These are phyloP conservation scores for Mollisia scopiformis DNA, from an alignment of 2,329 filamentous ascomycete species.

Conservation along the genomic window DNA sequence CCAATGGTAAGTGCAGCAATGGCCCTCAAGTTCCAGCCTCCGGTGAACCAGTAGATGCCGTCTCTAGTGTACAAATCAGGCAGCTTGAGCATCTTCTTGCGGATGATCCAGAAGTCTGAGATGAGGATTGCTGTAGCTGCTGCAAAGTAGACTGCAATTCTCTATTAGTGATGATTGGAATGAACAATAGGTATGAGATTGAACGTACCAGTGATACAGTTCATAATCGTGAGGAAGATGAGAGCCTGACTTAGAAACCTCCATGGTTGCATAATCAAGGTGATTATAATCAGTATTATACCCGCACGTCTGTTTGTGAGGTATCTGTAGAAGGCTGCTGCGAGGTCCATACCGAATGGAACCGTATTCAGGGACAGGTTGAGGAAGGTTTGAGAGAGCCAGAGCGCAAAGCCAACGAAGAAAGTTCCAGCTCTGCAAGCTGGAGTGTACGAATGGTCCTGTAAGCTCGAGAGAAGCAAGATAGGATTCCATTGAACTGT, in stretches of 20 bases:
- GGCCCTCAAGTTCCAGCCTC: conserved; percentile 16
- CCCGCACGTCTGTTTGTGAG: conserved; percentile 28
- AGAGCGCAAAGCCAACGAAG: conserved; percentile 9
- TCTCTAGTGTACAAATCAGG: conserved; percentile 14
- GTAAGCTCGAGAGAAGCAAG: conserved; percentile 5
- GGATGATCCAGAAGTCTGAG: conserved; percentile 17
- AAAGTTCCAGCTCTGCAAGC: conserved; percentile 13
- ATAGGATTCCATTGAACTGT: conserved; percentile 13
- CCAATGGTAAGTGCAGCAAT: no score
- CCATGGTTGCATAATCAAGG: conserved; percentile 11
- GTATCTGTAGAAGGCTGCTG: conserved; percentile 6
- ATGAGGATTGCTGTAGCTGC: conserved; percentile 15
- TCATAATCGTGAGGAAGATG: conserved; percentile 18
- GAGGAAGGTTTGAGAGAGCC: conserved; percentile 5
- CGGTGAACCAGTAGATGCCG: conserved; percentile 18
- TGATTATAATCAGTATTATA: conserved; percentile 23
- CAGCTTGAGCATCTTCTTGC: conserved; percentile 13
- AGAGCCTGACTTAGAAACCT: conserved; percentile 10
- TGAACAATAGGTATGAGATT: no score
- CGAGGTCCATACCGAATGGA: conserved; percentile 17
- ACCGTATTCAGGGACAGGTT: conserved; percentile 13
- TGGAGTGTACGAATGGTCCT: conserved; percentile 6
- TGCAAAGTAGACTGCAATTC: conserved; percentile 17
- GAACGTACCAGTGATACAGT: no score
- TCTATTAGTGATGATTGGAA: no score